Percentiles rank a stretch among this genome's conserved stretches.
phyloP scores from a whole-genome alignment of 2,329 filamentous ascomycete species.

The Fusarium clavum region DNA sequence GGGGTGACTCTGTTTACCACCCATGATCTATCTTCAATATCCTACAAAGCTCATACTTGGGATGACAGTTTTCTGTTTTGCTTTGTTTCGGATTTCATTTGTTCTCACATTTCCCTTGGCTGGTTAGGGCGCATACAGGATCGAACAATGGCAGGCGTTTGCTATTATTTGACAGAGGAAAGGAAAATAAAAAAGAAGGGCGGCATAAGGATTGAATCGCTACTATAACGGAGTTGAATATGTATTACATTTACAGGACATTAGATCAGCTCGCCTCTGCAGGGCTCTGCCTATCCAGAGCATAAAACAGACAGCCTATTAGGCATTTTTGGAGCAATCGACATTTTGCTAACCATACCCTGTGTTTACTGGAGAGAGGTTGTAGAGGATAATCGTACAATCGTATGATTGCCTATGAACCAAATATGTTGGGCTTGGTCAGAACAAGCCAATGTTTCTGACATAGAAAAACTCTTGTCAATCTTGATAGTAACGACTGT shows the following conservation, averaged over 20 bases:
- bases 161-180: slow-evolving; percentile 13
- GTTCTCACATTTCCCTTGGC: slow-evolving; percentile 16
- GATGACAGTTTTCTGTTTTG: slow-evolving; percentile 35
- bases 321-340: background rate
- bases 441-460: background rate
- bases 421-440: background rate
- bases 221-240: slow-evolving; percentile 14
- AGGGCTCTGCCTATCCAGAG: background rate
- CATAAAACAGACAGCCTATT: background rate
- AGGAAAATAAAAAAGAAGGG: slow-evolving; percentile 23
- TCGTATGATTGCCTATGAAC: background rate
- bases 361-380: background rate
- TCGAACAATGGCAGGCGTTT: slow-evolving; percentile 31
- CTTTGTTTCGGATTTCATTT: slow-evolving; percentile 17
- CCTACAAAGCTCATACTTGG: slow-evolving; percentile 1
- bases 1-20: slow-evolving; percentile 48
- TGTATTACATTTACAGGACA: background rate
- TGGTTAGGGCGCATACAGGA: slow-evolving; percentile 27
- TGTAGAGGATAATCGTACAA: background rate
- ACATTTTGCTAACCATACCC: background rate
- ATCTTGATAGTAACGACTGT: background rate
- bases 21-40: slow-evolving; percentile 12
- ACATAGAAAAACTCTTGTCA: background rate
- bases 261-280: slow-evolving; percentile 2
- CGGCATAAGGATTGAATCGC: slow-evolving; percentile 7